Evolutionary conservation across 768 basidiomycete genomes (phyloP).

Genomic region (Cystobasidium ongulense): DNA sequence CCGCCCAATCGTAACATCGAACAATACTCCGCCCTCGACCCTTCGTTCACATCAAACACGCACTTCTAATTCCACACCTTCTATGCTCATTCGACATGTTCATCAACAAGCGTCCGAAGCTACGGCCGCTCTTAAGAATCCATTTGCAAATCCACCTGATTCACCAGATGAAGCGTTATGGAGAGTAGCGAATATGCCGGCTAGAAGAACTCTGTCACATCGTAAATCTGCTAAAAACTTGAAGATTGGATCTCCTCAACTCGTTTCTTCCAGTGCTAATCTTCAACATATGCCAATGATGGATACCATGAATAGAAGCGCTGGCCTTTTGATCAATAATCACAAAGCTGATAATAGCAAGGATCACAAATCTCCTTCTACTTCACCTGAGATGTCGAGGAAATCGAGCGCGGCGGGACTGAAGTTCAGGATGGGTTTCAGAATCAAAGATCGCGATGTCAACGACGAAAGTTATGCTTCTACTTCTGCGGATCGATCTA

Average conservation of each 20-base stretch:
- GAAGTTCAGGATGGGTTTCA: slow-evolving; percentile 23
- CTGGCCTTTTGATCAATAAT: neutral
- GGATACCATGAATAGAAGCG: neutral
- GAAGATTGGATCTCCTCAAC: slow-evolving; percentile 10
- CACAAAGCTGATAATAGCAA: neutral
- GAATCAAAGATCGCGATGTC: neutral
- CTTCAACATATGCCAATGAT: slow-evolving; percentile 18
- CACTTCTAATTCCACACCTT: slow-evolving; percentile 35
- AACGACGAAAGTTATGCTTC: neutral
- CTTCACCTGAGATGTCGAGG: slow-evolving; percentile 2
- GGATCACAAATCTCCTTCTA: neutral
- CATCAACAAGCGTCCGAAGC: slow-evolving; percentile 40
- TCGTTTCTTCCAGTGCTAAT: slow-evolving; percentile 26
- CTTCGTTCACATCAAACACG: slow-evolving; percentile 28
- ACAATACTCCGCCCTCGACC: neutral
- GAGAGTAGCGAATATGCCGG: neutral
- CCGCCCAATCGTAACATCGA: neutral
- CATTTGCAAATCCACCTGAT: slow-evolving; percentile 3
- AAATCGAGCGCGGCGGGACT: slow-evolving; percentile 19
- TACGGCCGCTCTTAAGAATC: slow-evolving; percentile 39
- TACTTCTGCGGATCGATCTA: neutral
- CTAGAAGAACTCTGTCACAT: neutral
- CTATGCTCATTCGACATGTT: slow-evolving; percentile 41
- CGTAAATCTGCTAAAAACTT: slow-evolving; percentile 20
- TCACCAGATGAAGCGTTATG: slow-evolving; percentile 1